Evolutionary conservation across 805 yeast species (phyloP).

Genomic region (Metschnikowia kunwiensis): DNA sequence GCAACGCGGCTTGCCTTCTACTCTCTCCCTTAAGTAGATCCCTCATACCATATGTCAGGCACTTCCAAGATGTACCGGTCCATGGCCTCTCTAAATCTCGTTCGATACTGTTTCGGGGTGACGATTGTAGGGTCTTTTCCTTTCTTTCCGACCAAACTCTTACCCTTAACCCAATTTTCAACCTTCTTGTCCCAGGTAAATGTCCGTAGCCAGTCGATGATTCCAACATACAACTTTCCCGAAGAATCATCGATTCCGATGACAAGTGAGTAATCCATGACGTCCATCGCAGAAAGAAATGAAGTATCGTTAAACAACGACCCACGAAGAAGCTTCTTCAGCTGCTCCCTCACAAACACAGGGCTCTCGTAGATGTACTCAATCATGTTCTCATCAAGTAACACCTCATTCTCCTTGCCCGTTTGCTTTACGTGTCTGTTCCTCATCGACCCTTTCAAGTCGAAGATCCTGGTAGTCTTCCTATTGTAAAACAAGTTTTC

Average conservation of each 20-base stretch:
- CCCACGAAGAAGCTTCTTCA: conserved; percentile 79
- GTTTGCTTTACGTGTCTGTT: conserved; percentile 96
- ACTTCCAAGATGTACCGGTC: conserved; percentile 92
- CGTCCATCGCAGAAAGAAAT: conserved; percentile 93
- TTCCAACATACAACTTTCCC: conserved; percentile 81
- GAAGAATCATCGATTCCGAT: conserved; percentile 78
- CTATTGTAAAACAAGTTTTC: conserved; percentile 88
- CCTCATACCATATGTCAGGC: conserved; percentile 67
- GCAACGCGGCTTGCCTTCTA: too few species aligned
- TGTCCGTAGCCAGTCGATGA: conserved; percentile 89
- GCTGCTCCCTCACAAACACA: conserved; percentile 86
- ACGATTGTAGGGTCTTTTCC: conserved; percentile 95
- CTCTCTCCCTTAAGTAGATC: conserved; percentile 14
- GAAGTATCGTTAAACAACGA: conserved; percentile 94
- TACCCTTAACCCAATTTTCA: conserved; percentile 98
- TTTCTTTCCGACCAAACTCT: conserved; percentile 76
- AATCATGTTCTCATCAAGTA: conserved; percentile 96
- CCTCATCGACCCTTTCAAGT: conserved; percentile 96
- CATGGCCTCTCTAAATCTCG: conserved; percentile 96
- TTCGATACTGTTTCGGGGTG: conserved; percentile 93
- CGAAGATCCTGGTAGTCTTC: conserved; percentile 83
- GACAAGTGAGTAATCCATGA: conserved; percentile 96
- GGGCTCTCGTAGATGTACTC: conserved; percentile 97
- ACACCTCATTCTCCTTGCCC: conserved; percentile 90
- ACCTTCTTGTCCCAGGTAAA: conserved; percentile 98